Evolutionary conservation across 257 asterid species (phyloP), one percentile per base, ranked within the genome.

Genomic region (Ophiorrhiza pumila): DNA sequence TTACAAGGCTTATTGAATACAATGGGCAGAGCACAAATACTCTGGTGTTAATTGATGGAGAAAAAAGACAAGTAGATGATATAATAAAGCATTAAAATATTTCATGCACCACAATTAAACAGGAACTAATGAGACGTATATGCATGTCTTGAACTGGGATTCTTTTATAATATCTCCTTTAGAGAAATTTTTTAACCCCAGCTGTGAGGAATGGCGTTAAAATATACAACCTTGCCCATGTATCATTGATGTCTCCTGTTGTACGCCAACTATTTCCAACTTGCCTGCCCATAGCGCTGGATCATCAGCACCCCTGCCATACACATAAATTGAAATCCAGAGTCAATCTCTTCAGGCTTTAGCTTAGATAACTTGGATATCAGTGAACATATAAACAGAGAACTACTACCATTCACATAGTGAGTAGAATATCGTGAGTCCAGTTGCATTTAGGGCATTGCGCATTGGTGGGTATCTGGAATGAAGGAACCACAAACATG

Each of bases 211-310:
- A 71, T 70, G 68, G 65, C 64, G 65, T 60, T 63, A 60, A 59
- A 56, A 31, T 14, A 45, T 66, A 78, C 71, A 83, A 93, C 98
- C 99, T 95, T 77, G 86, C 96, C 99, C 99, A 95, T n/a, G 97
- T 77, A 83, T 95, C 99, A 71, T 87, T 87, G 64, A 95, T 95
- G 82, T 95, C 98, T 5, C 87, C 87, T 45, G 99, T 91, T 27
- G 98, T 95, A 52, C 99, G 86, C 99, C 98, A 95, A 78, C 99
- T 95, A 85, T 94, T 89, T 75, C 99, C 97, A 73, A 91, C 84
- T 55, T 79, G 63, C 88, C 89, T 37, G 96, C 99, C 99, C 99
- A 94, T 73, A 88, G 64, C 29, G 99, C 97, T 56, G 97, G 99
- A 67, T 91, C 96, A 68, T 90, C 85, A 56, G 72, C 91, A 9